Conservation (phyloP, 192 early-diverging fungal genomes). For the Podila clonocystis region DNA sequence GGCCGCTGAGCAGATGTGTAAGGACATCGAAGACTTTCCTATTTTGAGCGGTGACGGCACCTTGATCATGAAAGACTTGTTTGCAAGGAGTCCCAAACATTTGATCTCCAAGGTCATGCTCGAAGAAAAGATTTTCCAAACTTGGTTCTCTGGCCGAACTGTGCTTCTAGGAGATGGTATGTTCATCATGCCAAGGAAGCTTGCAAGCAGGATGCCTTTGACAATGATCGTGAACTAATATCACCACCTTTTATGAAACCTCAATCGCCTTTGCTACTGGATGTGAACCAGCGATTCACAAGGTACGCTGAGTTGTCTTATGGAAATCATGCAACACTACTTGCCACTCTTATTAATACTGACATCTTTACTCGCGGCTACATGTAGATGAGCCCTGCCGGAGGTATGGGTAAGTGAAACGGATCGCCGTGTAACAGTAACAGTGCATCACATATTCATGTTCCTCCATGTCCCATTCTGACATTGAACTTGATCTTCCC, state of each 20-base stretch:
- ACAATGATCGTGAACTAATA: too few species aligned
- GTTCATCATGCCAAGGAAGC: not conserved
- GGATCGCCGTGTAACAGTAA: not conserved
- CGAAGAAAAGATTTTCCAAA: slow-evolving; percentile 35
- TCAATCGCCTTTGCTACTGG: too few species aligned
- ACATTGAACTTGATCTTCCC: not conserved
- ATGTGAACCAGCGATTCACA: too few species aligned
- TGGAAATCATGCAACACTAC: too few species aligned
- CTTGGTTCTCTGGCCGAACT: slow-evolving; percentile 20
- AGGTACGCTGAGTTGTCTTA: too few species aligned
- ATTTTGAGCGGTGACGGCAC: not conserved
- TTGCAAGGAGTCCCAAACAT: not conserved
- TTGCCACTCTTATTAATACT: too few species aligned
- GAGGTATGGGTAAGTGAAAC: not conserved
- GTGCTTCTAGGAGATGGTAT: slow-evolving; percentile 28
- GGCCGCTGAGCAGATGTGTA: slow-evolving; percentile 7
- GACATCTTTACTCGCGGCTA: too few species aligned
- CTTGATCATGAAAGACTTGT: not conserved
- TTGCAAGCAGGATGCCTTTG: too few species aligned
- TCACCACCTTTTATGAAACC: too few species aligned
- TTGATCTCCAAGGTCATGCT: slow-evolving; percentile 21
- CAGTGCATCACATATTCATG: too few species aligned
- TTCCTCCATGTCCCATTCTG: not conserved
- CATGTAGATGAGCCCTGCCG: not conserved
- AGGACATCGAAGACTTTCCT: slow-evolving; percentile 1